Base-by-base conservation (phyloP, 345 rosid genomes). In the Euphorbia peplus region DNA sequence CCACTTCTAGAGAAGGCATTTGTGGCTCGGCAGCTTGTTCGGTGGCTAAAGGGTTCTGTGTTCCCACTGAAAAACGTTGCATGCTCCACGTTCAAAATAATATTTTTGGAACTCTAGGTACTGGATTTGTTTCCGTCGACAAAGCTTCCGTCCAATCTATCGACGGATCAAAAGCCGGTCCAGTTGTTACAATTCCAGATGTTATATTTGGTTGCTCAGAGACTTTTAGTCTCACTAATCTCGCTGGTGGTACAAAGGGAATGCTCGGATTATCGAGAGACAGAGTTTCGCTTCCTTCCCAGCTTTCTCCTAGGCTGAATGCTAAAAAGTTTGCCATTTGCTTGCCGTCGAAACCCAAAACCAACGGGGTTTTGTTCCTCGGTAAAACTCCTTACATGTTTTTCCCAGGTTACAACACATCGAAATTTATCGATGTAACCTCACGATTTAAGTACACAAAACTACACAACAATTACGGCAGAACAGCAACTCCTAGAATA, bases 1-100 rank as follows among this genome's bases (percentile, higher is more conserved):
- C 75, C 65, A 65, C 70, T 13, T 59, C 28, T 52, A 66, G 28
- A 37, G 66, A 54, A 1, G 47, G 39, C 15, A 10, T 0, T 0
- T 72, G 75, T 8, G 75, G 75, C 13, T 64, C 75, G 1, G 56
- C 75, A 3, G 1, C 66, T 19, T 72, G 75, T 60, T 72, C 75
- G 6, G 26, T 58, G 1, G 57, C 75, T 5, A 47, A 66, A 44
- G 75, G 50, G 5, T 10, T 11, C 4, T 65, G 70, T 50, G 1
- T 42, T 3, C 4, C 35, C 70, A 65, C n/a, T n/a, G 57, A 21
- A 19, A 58, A 24, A 58, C 51, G 65, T 4, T 4, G 8, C 42
- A 5, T 0, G 25, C 5, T 72, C 26, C 4, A 29, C 2, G 19
- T 52, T 10, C 8, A 4, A 10, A 66, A 65, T 41, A 47, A 37